Percentiles rank a stretch among this genome's conserved stretches.
These are phyloP conservation scores for Alternaria sp. DNA, from an alignment of 2,329 filamentous ascomycete genomes.

Conservation along the genomic window DNA sequence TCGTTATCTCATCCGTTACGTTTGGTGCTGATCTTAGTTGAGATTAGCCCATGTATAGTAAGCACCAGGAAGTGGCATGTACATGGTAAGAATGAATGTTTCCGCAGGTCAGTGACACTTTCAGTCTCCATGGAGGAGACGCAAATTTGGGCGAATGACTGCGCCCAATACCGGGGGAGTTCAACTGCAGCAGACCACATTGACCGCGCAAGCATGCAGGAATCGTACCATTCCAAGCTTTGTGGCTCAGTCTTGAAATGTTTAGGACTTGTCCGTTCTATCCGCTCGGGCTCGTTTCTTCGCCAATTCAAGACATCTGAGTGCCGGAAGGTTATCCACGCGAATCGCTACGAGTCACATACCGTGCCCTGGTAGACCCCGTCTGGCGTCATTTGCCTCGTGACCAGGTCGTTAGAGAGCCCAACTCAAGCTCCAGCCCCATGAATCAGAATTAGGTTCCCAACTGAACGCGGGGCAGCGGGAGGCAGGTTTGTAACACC, in stretches of 20 bases:
- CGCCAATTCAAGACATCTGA: slow-evolving; percentile 2
- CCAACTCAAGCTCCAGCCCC: slow-evolving; percentile 10
- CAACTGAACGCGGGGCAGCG: slow-evolving; percentile 15
- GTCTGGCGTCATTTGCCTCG: slow-evolving; percentile 16
- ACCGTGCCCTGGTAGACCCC: slow-evolving; percentile 10
- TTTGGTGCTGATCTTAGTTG: slow-evolving; percentile 2
- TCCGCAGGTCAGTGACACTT: neutral
- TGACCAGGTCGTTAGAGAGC: slow-evolving; percentile 2
- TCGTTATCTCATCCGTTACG: slow-evolving; percentile 11
- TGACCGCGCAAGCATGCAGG: slow-evolving; percentile 1
- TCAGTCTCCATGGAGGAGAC: slow-evolving; percentile 3
- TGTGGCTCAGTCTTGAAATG: neutral
- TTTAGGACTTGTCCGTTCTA: neutral
- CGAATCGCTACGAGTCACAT: slow-evolving; percentile 19
- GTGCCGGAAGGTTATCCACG: slow-evolving; percentile 22
- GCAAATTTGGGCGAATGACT: neutral
- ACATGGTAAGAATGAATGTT: neutral
- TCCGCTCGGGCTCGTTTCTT: slow-evolving; percentile 1
- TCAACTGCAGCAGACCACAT: slow-evolving; percentile 7
- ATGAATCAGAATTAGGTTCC: slow-evolving; percentile 17
- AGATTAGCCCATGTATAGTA: slow-evolving; percentile 5
- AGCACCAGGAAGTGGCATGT: slow-evolving; percentile 5
- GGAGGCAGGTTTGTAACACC: slow-evolving; percentile 16
- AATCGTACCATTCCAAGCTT: slow-evolving; percentile 7
- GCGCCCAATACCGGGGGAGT: neutral